Base-by-base conservation (phyloP, 371 early-diverging fungal genomes). In the Umbelopsis sp. region DNA sequence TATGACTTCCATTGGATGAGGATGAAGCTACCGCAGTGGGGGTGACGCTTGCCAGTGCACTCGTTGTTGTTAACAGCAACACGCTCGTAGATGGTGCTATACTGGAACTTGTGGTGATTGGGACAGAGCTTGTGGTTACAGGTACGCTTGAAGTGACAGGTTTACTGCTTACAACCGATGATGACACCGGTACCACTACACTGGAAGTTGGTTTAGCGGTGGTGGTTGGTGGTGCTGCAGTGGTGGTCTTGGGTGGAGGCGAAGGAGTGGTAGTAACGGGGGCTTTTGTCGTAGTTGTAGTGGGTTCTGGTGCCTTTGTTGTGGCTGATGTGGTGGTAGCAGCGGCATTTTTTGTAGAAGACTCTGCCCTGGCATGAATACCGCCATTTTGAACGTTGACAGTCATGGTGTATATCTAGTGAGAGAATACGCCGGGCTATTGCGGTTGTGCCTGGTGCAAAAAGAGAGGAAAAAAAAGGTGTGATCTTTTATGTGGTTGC, bases 401-500 rank as follows among this genome's bases (percentile, higher is more conserved):
- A 32, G 0, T 29, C 57, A 57, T 57, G 29, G 5, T 35, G 4
- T 18, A 48, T 48, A 22, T 22, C 22, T 22, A 22, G 22, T 22
- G 22, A 22, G 22, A 48, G 18, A 16, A n/a, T 7, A 10, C 41
- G 12, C 7, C 41, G 52, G 22, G 24, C 29, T 25, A 25, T 51
- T 51, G 24, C 22, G 24, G 25, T 20, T 25, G 8, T 51, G 14
- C 29, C 52, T 22, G 29, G 8, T 29, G 52, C 22, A 22, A 29
- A 51, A 8, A 51, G 12, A 29, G 52, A 3, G 25, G 20, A 51
- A 51, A 24, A 51, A 51, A 51, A 25, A 51, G 22, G 52, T 51
- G 52, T 51, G 57, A 16, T 57, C 57, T 35, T 48, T 57, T 57
- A 35, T 57, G 29, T 29, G 29, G 29, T 18, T 57, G 37, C 35